Evolutionary conservation across 2,329 filamentous ascomycete species (phyloP), one percentile per base, ranked within the genome.

Genomic region (Apiospora kogelbergensis): DNA sequence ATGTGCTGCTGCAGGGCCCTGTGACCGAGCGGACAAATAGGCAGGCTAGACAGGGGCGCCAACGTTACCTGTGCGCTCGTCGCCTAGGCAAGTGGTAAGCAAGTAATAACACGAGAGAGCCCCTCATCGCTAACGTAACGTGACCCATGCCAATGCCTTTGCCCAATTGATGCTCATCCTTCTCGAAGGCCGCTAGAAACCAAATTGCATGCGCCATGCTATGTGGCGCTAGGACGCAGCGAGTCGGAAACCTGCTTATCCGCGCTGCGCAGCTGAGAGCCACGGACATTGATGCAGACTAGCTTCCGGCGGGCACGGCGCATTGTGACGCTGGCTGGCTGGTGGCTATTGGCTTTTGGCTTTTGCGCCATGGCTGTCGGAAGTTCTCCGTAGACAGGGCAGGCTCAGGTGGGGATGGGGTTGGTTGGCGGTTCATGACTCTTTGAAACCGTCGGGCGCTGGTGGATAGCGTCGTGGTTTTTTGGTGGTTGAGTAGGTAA

Each of bases 401-500:
- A 33, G 26, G 44, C 6, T 46, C 9, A 7, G 22, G 45, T 26
- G 45, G 53, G 53, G 53, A 37, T 37, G 53, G 20, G 30, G 53
- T 60, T 60, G 26, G 30, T n/a, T n/a, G 30, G 30, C 20, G 13
- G 26, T 57, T 37, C 26, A 60, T 60, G 53, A 60, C 53, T 60
- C 30, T 57, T 30, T 60, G 53, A 60, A 60, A 60, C 53, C 53
- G 30, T 37, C 30, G 20, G 53, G 53, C 53, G 37, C 53, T 60
- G 53, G 9, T 60, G 53, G 53, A 37, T 60, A 60, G 20, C 15
- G 26, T 26, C 17, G 24, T 6, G 46, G 22, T 13, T 24, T 13
- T 42, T 24, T 37, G 30, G 33, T 66, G 33, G 33, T 33, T 17
- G n/a, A 67, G 41, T 68, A 66, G 70, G 69, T 72, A 60, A 33